A percentile compares a stretch with the other conserved stretches of the same genome.
phyloP scores from a whole-genome alignment of 2,329 filamentous ascomycete genomes.

The Sporothrix euskadiensis region DNA sequence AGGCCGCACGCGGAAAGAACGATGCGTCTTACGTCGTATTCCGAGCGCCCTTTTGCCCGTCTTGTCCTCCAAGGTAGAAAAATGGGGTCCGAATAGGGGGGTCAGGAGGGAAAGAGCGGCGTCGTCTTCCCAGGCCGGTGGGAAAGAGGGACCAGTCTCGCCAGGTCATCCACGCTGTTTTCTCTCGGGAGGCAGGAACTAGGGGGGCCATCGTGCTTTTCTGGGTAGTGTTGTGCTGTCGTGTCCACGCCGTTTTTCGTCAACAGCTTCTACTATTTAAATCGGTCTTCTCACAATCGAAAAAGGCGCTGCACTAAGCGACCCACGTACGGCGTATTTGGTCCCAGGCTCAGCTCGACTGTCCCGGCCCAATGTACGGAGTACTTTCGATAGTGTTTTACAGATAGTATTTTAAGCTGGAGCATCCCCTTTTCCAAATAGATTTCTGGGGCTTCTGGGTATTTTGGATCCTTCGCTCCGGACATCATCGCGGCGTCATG shows the following conservation, averaged over 20 bases:
- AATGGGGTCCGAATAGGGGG: not conserved
- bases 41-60: not conserved
- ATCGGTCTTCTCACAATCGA: not conserved
- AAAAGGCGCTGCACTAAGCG: not conserved
- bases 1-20: not conserved
- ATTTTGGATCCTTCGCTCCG: not conserved
- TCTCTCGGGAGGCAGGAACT: not conserved
- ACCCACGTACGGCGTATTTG: not conserved
- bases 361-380: not conserved
- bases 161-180: not conserved
- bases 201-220: not conserved
- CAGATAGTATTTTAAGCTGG: not conserved
- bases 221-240: not conserved
- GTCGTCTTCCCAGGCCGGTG: not conserved
- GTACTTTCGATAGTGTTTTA: not conserved
- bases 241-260: not conserved
- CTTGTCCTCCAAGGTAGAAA: not conserved
- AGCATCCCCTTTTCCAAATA: no score
- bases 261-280: no score
- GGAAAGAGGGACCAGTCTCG: not conserved
- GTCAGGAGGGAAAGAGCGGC: not conserved
- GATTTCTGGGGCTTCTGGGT: not conserved
- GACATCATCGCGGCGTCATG: slow-evolving; percentile 8
- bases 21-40: not conserved
- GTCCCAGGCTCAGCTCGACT: not conserved